Evolutionary conservation across 345 rosid species (phyloP), one percentile per base, ranked within the genome.

Genomic region (Carallia brachiata): DNA sequence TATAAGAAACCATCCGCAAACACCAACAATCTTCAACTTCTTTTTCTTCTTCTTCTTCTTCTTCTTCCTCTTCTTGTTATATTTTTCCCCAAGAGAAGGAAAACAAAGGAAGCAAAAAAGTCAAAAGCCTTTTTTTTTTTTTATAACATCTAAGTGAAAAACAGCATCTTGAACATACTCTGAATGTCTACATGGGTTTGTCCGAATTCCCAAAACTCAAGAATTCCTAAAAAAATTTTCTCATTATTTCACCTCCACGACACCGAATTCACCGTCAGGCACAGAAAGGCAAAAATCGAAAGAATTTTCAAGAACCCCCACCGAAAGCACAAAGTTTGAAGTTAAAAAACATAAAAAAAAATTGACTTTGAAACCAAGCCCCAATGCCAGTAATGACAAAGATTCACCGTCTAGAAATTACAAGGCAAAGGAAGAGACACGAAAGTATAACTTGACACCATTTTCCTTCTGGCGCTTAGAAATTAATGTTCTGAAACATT

Each of bases 41-140:
- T 28, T 39, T 27, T 4, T 28, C 39, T 12, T 4, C 37, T 47
- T n/a, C n/a, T 18, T 23, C 23, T 23, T 23, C 23, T 23, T 23
- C 23, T 23, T 23, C 23, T 23, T 23, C 23, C 0, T 23, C 23
- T 23, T 62, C n/a, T 9, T 32, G 34, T 2, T 28, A 17, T 32
- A 5, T 44, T 50, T 59, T 3, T 34, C 61, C 44, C 17, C 36
- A 54, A n/a, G 48, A 44, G 7, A 58, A 31, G 37, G 19, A 58
- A 57, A 53, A 40, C 6, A 5, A 52, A 65, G 40, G 37, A 18
- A 54, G 39, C 74, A 71, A 6, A 64, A 32, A 56, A 55, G 69
- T 71, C 63, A 63, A 71, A 71, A 15, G 2, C 7, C 34, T 27
- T 55, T n/a, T 32, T 32, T 0, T 2, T 44, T 44, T 44, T 44